phyloP scores from a whole-genome alignment of 2,329 filamentous ascomycete species.

The Ceratocystis ficicola region DNA sequence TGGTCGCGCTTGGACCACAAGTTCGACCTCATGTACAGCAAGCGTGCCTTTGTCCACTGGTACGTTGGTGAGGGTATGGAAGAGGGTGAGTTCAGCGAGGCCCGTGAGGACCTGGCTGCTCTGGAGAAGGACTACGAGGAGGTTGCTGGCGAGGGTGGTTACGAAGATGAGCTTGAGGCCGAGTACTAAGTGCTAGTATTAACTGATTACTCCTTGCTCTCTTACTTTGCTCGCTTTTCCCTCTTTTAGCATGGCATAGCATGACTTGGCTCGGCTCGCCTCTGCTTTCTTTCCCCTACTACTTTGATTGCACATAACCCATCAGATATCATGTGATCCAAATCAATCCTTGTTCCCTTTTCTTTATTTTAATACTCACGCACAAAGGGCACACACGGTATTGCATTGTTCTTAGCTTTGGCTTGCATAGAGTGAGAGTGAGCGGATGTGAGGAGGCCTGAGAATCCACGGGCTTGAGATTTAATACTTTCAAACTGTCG shows the following conservation, averaged over 20 bases:
- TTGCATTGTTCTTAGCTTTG: not conserved
- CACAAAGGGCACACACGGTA: not conserved
- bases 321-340: conserved; percentile 17
- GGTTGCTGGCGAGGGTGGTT: conserved; percentile 60
- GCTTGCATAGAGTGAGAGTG: not conserved
- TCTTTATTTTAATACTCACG: conserved; percentile 10
- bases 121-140: conserved; percentile 82
- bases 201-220: conserved; percentile 15
- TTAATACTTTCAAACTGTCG: conserved; percentile 8
- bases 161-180: conserved; percentile 50
- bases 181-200: conserved; percentile 57
- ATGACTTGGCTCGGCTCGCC: not conserved
- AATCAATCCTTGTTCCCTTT: conserved; percentile 15
- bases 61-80: conserved; percentile 87
- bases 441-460: not conserved
- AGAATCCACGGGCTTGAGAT: not conserved
- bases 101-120: conserved; percentile 72
- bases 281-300: conserved; percentile 6
- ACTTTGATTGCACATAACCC: conserved; percentile 16
- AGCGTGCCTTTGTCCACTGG: conserved; percentile 66
- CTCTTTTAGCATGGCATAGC: not conserved
- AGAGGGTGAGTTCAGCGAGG: conserved; percentile 80
- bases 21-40: conserved; percentile 69
- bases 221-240: not conserved
- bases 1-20: conserved; percentile 63